Base-by-base conservation (phyloP, 495 filamentous ascomycete genomes). In the Staphylotrichum tortipilum region DNA sequence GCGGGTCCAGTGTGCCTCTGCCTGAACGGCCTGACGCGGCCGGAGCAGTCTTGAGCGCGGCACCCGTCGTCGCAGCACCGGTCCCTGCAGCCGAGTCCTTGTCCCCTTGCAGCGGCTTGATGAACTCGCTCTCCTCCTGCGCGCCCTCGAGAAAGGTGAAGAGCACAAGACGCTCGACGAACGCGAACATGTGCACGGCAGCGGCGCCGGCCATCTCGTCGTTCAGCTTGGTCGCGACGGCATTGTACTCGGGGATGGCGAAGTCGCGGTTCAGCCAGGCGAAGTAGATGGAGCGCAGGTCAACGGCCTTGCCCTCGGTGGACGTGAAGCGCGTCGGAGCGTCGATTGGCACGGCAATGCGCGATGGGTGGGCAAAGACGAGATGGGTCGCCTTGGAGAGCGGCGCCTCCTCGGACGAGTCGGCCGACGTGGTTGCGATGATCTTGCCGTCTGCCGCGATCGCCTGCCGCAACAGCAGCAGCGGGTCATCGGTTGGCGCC, bases 271-370 rank as follows among this genome's bases (percentile, higher is more conserved):
- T 91, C 62, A 84, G 76, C 85, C 87, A 99, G 44, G 88, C 86
- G 53, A 96, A 94, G 69, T 88, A 95, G 70, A 97, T 89, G 67
- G 83, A 87, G 65, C 92, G 88, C 33, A 99, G 78, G 64, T 95
- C 86, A 54, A 96, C 82, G 1, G 86, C 74, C 36, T 81, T 79
- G 47, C 59, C 54, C 40, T 80, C 76, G 33, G 76, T 70, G 30
- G 78, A 78, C 41, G 83, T 72, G 74, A 97, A 96, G 52, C 92
- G 88, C 35, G 94, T 97, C 10, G 81, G 76, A 9, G 82, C 76
- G 38, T 78, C 78, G 55, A 99, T 79, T 2, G 85, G 73, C 47
- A 95, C 74, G n/a, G 81, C 69, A 34, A 83, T 74, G 43, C 78
- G 80, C 7, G 71, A 52, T 2, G 81, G 78, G 33, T 74, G 65